Conservation (phyloP, 2,329 filamentous ascomycete genomes). For the Colletotrichum sansevieriae region DNA sequence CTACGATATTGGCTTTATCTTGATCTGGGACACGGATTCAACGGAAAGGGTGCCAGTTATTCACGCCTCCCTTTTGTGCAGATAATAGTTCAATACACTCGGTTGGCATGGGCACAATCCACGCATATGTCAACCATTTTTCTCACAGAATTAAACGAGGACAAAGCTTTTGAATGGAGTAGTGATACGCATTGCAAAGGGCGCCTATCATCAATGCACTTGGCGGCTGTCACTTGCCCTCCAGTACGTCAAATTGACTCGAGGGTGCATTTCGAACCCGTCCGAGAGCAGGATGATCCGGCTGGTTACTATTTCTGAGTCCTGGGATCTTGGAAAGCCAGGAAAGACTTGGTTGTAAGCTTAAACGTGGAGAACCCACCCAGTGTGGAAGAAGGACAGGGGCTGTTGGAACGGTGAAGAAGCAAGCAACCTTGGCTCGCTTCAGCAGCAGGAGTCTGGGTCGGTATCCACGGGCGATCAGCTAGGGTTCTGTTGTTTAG, state of each 20-base stretch:
- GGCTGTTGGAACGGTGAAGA: conserved; percentile 6
- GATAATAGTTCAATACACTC: conserved; percentile 39
- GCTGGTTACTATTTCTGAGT: conserved; percentile 28
- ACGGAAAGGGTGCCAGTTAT: conserved; percentile 29
- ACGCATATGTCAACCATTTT: conserved; percentile 6
- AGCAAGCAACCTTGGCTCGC: conserved; percentile 15
- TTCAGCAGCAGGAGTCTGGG: background rate
- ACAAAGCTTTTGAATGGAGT: background rate
- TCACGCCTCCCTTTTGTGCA: conserved; percentile 20
- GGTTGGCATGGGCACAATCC: conserved; percentile 10
- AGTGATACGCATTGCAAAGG: background rate
- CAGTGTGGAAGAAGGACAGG: conserved; percentile 8
- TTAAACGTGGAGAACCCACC: conserved; percentile 34
- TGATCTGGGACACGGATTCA: conserved; percentile 25
- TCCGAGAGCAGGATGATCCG: conserved; percentile 6
- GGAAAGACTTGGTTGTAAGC: conserved; percentile 32
- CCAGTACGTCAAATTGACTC: conserved; percentile 17
- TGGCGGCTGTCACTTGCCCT: conserved; percentile 12
- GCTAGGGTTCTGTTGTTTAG: conserved; percentile 9
- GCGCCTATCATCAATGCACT: conserved; percentile 15
- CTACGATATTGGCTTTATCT: conserved; percentile 27
- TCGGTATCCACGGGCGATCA: conserved; percentile 8
- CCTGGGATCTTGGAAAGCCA: conserved; percentile 1
- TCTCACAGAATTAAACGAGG: background rate
- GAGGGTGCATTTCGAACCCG: background rate